Evolutionary conservation across 306 rosid species (phyloP).

Genomic region (Pueraria montana): DNA sequence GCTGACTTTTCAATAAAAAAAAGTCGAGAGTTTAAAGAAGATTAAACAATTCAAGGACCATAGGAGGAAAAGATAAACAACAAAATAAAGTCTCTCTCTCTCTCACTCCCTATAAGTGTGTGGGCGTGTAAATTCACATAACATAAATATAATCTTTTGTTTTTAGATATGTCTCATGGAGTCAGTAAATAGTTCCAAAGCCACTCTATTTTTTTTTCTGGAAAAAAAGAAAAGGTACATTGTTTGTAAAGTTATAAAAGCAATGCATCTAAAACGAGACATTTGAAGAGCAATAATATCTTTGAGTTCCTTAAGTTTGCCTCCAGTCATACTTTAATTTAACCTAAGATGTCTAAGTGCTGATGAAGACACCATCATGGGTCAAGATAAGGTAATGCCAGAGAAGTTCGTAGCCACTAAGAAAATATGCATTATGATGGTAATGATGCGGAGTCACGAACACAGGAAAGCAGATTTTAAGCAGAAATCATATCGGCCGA

Average conservation of each 20-base stretch:
- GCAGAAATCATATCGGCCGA: background rate
- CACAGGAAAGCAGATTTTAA: constrained; percentile 22
- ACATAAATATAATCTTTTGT: background rate
- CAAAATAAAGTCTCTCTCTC: constrained; percentile 1
- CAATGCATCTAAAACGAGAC: background rate
- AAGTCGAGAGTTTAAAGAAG: constrained; percentile 5
- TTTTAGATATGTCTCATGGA: background rate
- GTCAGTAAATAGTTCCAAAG: background rate
- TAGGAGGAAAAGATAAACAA: background rate
- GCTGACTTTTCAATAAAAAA: constrained; percentile 31
- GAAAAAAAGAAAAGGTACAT: background rate
- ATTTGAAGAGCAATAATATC: constrained; percentile 6
- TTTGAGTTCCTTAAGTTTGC: constrained; percentile 27
- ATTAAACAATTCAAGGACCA: constrained; percentile 2
- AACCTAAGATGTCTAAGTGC: constrained; percentile 44
- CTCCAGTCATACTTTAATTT: constrained; percentile 42
- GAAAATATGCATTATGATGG: constrained; percentile 32
- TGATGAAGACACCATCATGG: constrained; percentile 39
- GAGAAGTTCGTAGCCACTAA: constrained; percentile 46
- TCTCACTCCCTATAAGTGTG: background rate
- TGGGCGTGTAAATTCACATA: background rate
- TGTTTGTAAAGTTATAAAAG: constrained; percentile 4
- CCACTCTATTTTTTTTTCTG: constrained; percentile 5
- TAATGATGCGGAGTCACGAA: constrained; percentile 37
- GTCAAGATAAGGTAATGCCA: constrained; percentile 45